phyloP scores from a whole-genome alignment of 192 early-diverging fungal species.

The Chytriomyces hyalinus region DNA sequence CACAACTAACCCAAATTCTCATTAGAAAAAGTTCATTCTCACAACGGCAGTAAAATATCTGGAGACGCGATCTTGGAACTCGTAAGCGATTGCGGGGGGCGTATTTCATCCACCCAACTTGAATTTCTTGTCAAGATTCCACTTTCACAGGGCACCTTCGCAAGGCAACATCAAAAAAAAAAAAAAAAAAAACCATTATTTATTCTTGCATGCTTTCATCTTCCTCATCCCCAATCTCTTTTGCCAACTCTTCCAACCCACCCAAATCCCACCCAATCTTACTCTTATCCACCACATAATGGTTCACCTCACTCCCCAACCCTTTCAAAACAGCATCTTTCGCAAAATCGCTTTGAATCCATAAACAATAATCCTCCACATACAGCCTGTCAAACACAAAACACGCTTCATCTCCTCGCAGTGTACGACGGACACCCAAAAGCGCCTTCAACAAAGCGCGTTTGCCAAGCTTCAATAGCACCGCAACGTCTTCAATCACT shows the following conservation, averaged over 20 bases:
- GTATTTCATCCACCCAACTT: too few relatives aligned
- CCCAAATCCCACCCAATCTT: constrained; percentile 80
- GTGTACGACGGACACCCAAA: constrained; percentile 75
- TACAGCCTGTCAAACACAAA: constrained; percentile 88
- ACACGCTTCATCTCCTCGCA: constrained; percentile 86
- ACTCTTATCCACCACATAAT: constrained; percentile 69
- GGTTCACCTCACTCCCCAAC: constrained; percentile 81
- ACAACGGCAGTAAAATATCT: too few relatives aligned
- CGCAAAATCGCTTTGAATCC: constrained; percentile 82
- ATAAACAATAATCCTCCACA: constrained; percentile 95
- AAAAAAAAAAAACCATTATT: too few relatives aligned
- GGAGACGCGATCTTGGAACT: too few relatives aligned
- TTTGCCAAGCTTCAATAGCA: constrained; percentile 82
- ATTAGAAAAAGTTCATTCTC: too few relatives aligned
- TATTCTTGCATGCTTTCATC: constrained; percentile 1
- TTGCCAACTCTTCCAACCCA: constrained; percentile 74
- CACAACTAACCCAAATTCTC: too few relatives aligned
- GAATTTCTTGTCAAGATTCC: too few relatives aligned
- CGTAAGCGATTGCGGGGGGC: too few relatives aligned
- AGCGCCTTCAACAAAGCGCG: constrained; percentile 79
- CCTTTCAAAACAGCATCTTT: constrained; percentile 76
- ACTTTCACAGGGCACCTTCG: too few relatives aligned
- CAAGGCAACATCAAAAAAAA: too few relatives aligned
- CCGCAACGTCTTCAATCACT: constrained; percentile 80
- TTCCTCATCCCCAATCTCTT: constrained; percentile 47